Conservation (phyloP, 345 rosid genomes). For the Mangifera indica region DNA sequence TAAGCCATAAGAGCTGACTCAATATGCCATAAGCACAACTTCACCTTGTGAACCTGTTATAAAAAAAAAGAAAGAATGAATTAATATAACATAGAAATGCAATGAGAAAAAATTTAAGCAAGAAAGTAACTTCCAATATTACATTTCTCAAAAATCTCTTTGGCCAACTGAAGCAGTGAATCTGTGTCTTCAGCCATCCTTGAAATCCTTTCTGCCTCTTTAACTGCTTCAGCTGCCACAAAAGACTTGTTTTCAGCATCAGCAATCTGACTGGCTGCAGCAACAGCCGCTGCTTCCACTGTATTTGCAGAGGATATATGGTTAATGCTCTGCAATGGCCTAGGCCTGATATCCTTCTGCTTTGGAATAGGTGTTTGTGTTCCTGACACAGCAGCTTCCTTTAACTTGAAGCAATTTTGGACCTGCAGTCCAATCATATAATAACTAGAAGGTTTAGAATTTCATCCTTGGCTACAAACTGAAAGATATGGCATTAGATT, state of each 20-base stretch:
- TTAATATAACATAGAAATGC: neutral
- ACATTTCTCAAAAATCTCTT: conserved; percentile 58
- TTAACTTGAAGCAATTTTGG: conserved; percentile 48
- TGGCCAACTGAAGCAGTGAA: conserved; percentile 42
- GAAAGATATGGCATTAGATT: neutral
- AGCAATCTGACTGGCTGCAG: conserved; percentile 65
- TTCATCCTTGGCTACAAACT: neutral
- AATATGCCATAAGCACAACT: conserved; percentile 31
- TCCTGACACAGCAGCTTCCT: conserved; percentile 24
- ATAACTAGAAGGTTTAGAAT: conserved; percentile 8
- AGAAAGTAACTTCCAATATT: conserved; percentile 13
- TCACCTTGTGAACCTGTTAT: conserved; percentile 51
- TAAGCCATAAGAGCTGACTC: neutral
- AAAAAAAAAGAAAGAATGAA: neutral
- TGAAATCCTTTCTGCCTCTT: conserved; percentile 68
- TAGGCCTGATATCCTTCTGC: conserved; percentile 38
- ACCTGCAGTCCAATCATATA: conserved; percentile 38
- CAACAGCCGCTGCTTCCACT: conserved; percentile 55
- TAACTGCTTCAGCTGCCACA: conserved; percentile 66
- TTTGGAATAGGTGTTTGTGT: conserved; percentile 29
- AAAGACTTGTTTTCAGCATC: conserved; percentile 80
- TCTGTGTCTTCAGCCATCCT: conserved; percentile 58
- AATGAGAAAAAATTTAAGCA: neutral
- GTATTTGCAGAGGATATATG: conserved; percentile 29
- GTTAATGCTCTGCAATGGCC: conserved; percentile 27